Base-by-base conservation (phyloP, 2,329 filamentous ascomycete species). In the Hypoxylon sp. region DNA sequence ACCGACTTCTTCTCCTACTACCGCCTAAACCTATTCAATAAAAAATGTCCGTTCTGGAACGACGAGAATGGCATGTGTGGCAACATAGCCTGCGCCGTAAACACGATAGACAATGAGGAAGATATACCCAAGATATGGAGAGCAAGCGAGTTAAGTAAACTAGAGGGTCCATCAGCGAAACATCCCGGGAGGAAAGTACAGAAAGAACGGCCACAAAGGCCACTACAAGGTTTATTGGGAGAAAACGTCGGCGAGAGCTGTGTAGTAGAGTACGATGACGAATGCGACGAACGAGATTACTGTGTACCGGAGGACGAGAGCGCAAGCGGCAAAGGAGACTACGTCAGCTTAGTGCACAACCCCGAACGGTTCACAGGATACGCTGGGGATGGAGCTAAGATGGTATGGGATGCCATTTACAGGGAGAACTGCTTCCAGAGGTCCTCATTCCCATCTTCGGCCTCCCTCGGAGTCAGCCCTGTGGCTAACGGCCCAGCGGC, bases 1-100 rank as follows among this genome's bases (percentile, higher is more conserved):
- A 97, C 95, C 79, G 96, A 99, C 81, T 99, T 98, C 87, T 99
- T 99, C 82, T 95, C 95, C 58, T 94, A 98, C 81, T 99, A 98
- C 83, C 91, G 96, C 64, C 84, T 99, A 50, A 98, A 98, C 79
- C 87, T 99, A 19, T 99, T 93, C 81, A 92, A 97, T 80, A 97
- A 96, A 80, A 89, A 89, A 81, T 99, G 96, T 77, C 96, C 96
- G 0, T 99, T 98, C 79, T 99, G 96, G 95, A 89, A 91, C 77
- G 96, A 99, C 79, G 91, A 94, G 68, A 92, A 92, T 80, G 93
- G 93, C 79, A 93, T 98, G 87, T 99, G 96, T 81, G 96, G 94
- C 72, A 99, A 99, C 81, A 94, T 97, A 74, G 96, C 94, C 19
- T 99, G 96, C 79, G 93, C 95, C 10, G 96, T 99, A 17, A 94